Evolutionary conservation across 306 rosid species (phyloP).

Genomic region (Chamaecrista fasciculata): DNA sequence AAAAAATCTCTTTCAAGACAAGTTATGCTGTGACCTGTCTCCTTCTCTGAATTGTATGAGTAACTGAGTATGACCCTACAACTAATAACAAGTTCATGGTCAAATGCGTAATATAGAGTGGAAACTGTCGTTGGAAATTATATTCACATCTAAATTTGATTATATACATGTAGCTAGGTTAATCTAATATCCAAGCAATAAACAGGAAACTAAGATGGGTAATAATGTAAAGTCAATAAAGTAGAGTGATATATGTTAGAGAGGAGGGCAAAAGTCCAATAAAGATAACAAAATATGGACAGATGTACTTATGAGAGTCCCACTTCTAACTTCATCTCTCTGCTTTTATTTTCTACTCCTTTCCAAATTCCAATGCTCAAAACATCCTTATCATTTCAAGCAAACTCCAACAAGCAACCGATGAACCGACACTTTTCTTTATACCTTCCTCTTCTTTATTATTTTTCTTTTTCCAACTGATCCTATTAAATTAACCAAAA

Average conservation of each 20-base stretch:
- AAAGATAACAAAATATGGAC: constrained; percentile 19
- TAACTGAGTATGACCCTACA: not conserved
- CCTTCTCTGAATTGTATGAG: too few species aligned
- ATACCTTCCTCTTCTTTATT: not conserved
- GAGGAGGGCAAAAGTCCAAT: not conserved
- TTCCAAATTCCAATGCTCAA: not conserved
- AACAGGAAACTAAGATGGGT: not conserved
- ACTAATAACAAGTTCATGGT: not conserved
- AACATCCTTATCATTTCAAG: constrained; percentile 28
- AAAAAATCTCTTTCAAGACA: not conserved
- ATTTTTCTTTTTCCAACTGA: not conserved
- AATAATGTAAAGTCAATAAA: not conserved
- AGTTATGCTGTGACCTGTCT: not conserved
- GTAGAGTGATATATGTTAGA: too few species aligned
- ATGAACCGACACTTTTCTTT: constrained; percentile 17
- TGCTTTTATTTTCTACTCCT: not conserved
- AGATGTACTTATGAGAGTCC: not conserved
- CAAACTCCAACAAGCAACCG: constrained; percentile 38
- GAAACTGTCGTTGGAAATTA: too few species aligned
- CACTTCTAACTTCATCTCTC: not conserved
- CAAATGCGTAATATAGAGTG: not conserved
- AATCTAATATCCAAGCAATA: too few species aligned
- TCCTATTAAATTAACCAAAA: not conserved
- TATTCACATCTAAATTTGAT: too few species aligned
- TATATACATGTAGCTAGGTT: too few species aligned